A percentile compares a stretch with the other conserved stretches of the same genome.
phyloP scores from a whole-genome alignment of 345 rosid species.

The Angophora floribunda region DNA sequence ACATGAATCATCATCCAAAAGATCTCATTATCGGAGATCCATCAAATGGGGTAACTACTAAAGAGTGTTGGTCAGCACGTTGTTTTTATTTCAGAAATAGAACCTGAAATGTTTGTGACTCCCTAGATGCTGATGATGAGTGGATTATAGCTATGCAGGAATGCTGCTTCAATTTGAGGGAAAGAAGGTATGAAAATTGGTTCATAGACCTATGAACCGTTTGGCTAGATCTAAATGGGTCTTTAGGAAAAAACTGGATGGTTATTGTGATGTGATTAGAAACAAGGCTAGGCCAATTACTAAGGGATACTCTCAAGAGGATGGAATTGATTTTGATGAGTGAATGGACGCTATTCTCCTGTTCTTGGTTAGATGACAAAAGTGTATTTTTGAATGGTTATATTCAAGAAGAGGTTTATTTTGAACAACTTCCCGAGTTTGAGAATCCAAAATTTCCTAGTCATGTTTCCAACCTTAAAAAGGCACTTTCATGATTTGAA shows the following conservation, averaged over 20 bases:
- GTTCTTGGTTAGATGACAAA: not conserved
- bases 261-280: not conserved
- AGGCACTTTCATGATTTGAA: not conserved
- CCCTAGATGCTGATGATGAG: too few relatives aligned
- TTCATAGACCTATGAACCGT: not conserved
- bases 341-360: not conserved
- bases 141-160: not conserved
- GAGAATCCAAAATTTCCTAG: not conserved
- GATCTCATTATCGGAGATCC: not conserved
- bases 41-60: not conserved
- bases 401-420: not conserved
- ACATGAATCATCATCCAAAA: not conserved
- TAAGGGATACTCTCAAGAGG: not conserved
- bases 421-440: not conserved
- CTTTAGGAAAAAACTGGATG: not conserved
- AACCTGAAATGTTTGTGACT: too few relatives aligned
- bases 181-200: not conserved
- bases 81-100: too few relatives aligned
- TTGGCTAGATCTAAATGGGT: not conserved
- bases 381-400: too few relatives aligned
- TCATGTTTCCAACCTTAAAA: not conserved
- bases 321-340: not conserved
- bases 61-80: not conserved
- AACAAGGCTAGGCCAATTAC: not conserved
- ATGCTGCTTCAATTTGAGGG: not conserved